phyloP scores from a whole-genome alignment of 257 asterid species.

The Nemophila menziesii region DNA sequence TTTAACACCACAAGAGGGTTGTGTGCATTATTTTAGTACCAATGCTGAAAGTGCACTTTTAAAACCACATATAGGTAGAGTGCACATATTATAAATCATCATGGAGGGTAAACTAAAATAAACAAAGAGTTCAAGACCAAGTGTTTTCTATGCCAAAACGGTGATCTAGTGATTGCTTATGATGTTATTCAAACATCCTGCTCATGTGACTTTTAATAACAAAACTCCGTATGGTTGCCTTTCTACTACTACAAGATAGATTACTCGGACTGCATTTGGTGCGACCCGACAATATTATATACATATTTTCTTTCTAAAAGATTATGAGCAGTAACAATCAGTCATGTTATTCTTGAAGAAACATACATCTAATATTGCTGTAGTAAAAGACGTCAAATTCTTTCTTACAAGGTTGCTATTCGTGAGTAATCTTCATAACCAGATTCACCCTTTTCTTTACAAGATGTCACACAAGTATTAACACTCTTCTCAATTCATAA shows the following conservation, averaged over 20 bases:
- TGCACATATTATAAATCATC: no score
- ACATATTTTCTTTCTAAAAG: conserved; percentile 33
- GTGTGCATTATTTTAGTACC: no score
- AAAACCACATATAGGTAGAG: no score
- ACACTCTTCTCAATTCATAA: no score
- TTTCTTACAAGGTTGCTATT: conserved; percentile 59
- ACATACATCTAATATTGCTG: conserved; percentile 28
- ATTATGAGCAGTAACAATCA: conserved; percentile 34
- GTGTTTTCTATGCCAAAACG: conserved; percentile 25
- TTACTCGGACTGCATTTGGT: conserved; percentile 45
- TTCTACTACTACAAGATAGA: conserved; percentile 35
- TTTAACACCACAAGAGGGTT: no score
- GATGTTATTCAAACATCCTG: conserved; percentile 45
- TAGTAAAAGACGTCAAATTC: conserved; percentile 45
- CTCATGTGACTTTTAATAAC: conserved; percentile 50
- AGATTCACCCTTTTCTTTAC: no score
- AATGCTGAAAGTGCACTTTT: no score
- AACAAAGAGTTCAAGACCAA: conserved; percentile 7
- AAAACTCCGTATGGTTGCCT: conserved; percentile 37
- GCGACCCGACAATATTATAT: conserved; percentile 27
- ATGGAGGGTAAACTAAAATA: no score
- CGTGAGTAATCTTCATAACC: conserved; percentile 5
- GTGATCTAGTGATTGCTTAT: conserved; percentile 48
- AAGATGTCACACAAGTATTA: no score
- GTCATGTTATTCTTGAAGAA: conserved; percentile 53